Conservation (phyloP, 176 grass and related monocot genomes). For the Ensete ventricosum region DNA sequence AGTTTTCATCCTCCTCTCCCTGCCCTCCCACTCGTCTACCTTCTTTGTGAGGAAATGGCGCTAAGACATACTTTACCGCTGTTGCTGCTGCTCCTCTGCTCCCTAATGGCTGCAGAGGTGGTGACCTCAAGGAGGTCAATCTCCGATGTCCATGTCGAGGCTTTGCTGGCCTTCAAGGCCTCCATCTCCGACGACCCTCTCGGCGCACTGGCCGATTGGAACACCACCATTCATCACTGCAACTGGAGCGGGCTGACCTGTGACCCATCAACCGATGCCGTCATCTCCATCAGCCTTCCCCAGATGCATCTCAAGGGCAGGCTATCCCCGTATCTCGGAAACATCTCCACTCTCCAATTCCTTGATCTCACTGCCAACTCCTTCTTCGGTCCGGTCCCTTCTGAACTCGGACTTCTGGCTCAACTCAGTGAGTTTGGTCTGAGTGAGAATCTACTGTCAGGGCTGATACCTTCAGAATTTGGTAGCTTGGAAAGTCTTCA, state of each 20-base stretch:
- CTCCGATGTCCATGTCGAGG: slow-evolving; percentile 42
- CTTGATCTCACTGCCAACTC: slow-evolving; percentile 52
- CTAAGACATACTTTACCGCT: not conserved
- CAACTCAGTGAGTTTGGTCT: slow-evolving; percentile 31
- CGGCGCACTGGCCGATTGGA: slow-evolving; percentile 46
- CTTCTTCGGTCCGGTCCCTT: slow-evolving; percentile 42
- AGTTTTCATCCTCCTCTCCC: not conserved
- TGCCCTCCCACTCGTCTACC: not conserved
- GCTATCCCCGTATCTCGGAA: slow-evolving; percentile 61
- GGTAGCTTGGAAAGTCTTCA: slow-evolving; percentile 38
- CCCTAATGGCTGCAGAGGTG: not conserved
- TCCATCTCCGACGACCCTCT: slow-evolving; percentile 46
- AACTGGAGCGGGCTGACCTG: slow-evolving; percentile 63
- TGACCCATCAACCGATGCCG: slow-evolving; percentile 30
- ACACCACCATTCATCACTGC: slow-evolving; percentile 32
- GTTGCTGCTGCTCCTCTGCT: not conserved
- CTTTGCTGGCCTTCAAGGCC: slow-evolving; percentile 68
- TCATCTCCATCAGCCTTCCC: slow-evolving; percentile 43
- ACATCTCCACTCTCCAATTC: slow-evolving; percentile 68
- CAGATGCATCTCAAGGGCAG: slow-evolving; percentile 38
- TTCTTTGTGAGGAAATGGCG: not conserved
- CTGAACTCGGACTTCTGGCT: slow-evolving; percentile 44
- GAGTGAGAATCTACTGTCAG: slow-evolving; percentile 34
- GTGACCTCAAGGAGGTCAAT: not conserved
- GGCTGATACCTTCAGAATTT: slow-evolving; percentile 53